Evolutionary conservation across 495 filamentous ascomycete genomes (phyloP).

Genomic region (Coniosporium apollinis): DNA sequence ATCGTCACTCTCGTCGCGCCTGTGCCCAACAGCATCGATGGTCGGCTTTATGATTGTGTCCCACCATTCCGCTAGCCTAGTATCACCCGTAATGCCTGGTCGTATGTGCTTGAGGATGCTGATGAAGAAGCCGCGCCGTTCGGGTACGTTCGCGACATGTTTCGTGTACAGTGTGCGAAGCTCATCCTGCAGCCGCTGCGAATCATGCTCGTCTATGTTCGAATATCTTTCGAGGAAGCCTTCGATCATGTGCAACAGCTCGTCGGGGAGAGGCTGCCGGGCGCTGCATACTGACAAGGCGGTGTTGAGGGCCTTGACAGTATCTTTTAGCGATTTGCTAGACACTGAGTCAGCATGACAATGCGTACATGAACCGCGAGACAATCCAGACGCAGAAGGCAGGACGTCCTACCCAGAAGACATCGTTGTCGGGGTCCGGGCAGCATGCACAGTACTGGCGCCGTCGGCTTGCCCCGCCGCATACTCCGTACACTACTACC

Average conservation of each 20-base stretch:
- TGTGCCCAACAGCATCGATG: slow-evolving; percentile 36
- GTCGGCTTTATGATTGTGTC: slow-evolving; percentile 41
- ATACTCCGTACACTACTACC: too few species aligned
- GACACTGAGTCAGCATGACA: too few species aligned
- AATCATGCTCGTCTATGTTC: slow-evolving; percentile 38
- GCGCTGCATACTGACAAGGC: slow-evolving; percentile 32
- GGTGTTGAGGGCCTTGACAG: slow-evolving; percentile 38
- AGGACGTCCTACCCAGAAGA: not conserved
- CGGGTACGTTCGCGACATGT: slow-evolving; percentile 32
- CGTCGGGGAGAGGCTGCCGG: slow-evolving; percentile 42
- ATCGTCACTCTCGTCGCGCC: slow-evolving; percentile 41
- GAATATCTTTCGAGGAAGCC: slow-evolving; percentile 43
- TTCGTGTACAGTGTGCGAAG: slow-evolving; percentile 42
- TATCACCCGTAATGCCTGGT: slow-evolving; percentile 37
- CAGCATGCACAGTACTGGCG: too few species aligned
- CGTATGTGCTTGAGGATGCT: slow-evolving; percentile 39
- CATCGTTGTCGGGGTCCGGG: too few species aligned
- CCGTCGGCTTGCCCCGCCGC: too few species aligned
- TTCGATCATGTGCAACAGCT: slow-evolving; percentile 38
- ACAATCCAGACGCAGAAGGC: too few species aligned
- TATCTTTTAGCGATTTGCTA: slow-evolving; percentile 40
- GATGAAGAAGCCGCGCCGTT: slow-evolving; percentile 44
- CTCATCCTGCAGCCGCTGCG: slow-evolving; percentile 49
- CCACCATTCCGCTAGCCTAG: slow-evolving; percentile 47
- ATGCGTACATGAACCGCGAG: too few species aligned